Evolutionary conservation across 2,329 filamentous ascomycete genomes (phyloP).

Genomic region (Neopestalotiopsis clavispora): DNA sequence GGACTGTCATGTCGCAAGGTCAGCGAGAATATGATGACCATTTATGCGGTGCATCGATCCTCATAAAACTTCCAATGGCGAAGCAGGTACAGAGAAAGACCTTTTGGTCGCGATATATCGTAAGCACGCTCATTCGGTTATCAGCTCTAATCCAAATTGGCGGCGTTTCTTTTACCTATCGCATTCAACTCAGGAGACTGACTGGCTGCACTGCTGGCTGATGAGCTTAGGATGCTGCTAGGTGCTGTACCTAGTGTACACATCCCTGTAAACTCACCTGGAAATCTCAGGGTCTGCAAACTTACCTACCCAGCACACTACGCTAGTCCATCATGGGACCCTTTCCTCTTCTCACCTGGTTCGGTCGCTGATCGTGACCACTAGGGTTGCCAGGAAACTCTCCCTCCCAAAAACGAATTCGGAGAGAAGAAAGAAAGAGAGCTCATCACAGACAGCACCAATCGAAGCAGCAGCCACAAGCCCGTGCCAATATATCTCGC

Average conservation of each 20-base stretch:
- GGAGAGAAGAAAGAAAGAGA: neutral
- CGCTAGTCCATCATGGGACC: conserved; percentile 7
- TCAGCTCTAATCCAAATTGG: neutral
- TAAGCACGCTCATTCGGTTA: neutral
- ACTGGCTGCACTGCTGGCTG: too few relatives aligned
- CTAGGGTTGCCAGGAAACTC: neutral
- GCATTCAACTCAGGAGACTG: neutral
- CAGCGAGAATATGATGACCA: neutral
- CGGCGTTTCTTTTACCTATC: neutral
- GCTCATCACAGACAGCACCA: neutral
- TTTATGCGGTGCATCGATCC: neutral
- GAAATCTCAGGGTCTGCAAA: conserved; percentile 13
- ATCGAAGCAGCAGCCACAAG: neutral
- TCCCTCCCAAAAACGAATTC: neutral
- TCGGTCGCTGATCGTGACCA: conserved; percentile 13
- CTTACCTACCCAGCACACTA: neutral
- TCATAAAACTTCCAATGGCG: neutral
- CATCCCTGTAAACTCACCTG: conserved; percentile 3
- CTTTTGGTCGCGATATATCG: neutral
- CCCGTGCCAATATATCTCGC: neutral
- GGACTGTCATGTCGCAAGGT: too few relatives aligned
- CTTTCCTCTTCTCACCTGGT: conserved; percentile 14
- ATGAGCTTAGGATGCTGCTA: too few relatives aligned
- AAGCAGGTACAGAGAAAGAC: neutral
- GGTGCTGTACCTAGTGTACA: neutral